Conservation (phyloP, 257 asterid species). For the Ilex aquifolium region DNA sequence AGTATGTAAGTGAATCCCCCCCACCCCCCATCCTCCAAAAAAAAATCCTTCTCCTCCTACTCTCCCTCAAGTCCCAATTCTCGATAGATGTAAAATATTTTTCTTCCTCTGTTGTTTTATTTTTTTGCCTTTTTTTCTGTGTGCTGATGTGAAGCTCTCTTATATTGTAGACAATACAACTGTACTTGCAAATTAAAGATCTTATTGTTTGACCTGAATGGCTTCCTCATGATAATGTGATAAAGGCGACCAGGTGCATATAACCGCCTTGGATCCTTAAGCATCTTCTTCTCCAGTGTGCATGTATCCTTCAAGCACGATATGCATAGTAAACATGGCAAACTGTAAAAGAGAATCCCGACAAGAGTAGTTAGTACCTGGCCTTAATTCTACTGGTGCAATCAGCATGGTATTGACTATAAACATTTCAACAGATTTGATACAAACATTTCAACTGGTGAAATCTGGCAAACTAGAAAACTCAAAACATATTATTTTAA, state of each 20-base stretch:
- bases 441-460: too few species aligned
- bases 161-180: not conserved
- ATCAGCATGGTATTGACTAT: too few species aligned
- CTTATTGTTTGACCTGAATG: conserved; percentile 66
- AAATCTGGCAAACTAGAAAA: too few species aligned
- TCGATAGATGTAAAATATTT: not conserved
- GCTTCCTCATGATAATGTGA: conserved; percentile 82
- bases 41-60: too few species aligned
- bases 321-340: conserved; percentile 93
- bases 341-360: conserved; percentile 40
- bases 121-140: not conserved
- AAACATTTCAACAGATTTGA: too few species aligned
- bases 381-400: too few species aligned
- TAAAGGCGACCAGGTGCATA: conserved; percentile 99
- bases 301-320: conserved; percentile 94
- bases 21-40: too few species aligned
- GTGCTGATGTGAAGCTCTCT: not conserved
- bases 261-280: conserved; percentile 89
- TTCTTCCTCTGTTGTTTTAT: not conserved
- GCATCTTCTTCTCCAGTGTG: conserved; percentile 87
- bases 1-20: too few species aligned
- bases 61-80: too few species aligned
- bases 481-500: too few species aligned
- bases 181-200: not conserved
- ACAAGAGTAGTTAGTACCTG: not conserved